Conservation (phyloP, 805 yeast species). For the Kazachstania africana region DNA sequence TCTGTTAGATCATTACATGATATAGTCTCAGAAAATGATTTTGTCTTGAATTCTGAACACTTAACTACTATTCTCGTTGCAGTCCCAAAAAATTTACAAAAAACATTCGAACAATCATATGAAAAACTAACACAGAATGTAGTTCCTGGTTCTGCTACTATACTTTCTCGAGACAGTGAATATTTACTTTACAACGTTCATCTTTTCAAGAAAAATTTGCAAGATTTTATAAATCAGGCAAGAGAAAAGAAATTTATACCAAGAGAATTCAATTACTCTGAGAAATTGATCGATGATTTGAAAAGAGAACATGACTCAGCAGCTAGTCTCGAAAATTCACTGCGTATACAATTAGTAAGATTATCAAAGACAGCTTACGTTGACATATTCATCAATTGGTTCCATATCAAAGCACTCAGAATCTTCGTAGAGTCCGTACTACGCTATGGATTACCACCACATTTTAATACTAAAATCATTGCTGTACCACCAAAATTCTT, state of each 20-base stretch:
- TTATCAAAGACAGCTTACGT: constrained; percentile 82
- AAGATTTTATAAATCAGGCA: constrained; percentile 54
- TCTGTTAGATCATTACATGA: constrained; percentile 86
- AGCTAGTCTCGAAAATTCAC: constrained; percentile 56
- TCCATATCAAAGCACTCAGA: constrained; percentile 79
- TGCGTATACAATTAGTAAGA: constrained; percentile 68
- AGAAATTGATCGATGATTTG: constrained; percentile 57
- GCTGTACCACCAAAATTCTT: constrained; percentile 36
- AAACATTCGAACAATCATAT: constrained; percentile 55
- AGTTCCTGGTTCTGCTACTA: constrained; percentile 79
- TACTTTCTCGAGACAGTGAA: constrained; percentile 63
- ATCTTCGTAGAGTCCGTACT: constrained; percentile 86
- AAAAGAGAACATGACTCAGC: constrained; percentile 73
- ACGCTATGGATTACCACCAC: constrained; percentile 95
- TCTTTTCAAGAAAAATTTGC: constrained; percentile 68
- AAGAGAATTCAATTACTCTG: constrained; percentile 82
- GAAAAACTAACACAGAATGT: constrained; percentile 73
- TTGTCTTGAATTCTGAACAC: constrained; percentile 78
- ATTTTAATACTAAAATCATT: constrained; percentile 47
- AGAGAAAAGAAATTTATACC: constrained; percentile 88
- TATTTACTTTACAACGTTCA: constrained; percentile 67
- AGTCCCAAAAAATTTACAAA: constrained; percentile 57
- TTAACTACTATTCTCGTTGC: constrained; percentile 78
- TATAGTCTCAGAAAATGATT: constrained; percentile 70
- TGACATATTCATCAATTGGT: constrained; percentile 77